These are phyloP conservation scores for Aspergillus proliferans DNA, from an alignment of 2,329 filamentous ascomycete genomes.

Conservation along the genomic window DNA sequence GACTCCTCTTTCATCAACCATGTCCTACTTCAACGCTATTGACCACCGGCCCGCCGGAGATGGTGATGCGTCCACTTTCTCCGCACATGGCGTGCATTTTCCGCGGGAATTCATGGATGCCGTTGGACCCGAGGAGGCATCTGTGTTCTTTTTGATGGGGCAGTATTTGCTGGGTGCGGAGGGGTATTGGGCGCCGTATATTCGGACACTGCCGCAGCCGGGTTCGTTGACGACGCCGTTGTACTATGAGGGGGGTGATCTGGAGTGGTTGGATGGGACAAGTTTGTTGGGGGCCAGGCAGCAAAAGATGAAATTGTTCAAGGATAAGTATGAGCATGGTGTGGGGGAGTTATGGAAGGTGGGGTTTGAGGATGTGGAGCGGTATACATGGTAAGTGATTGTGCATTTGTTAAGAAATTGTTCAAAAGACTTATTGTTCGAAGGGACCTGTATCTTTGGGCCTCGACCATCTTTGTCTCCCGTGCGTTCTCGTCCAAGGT, in stretches of 20 bases:
- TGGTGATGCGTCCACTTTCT: slow-evolving; percentile 13
- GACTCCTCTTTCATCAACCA: slow-evolving; percentile 28
- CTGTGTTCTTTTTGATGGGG: slow-evolving; percentile 63
- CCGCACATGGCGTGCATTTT: slow-evolving; percentile 37
- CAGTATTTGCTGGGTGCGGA: slow-evolving; percentile 54
- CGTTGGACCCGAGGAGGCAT: slow-evolving; percentile 54
- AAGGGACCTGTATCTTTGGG: slow-evolving; percentile 44
- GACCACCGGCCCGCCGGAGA: slow-evolving; percentile 11
- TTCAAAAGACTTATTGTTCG: not conserved
- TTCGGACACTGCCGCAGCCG: slow-evolving; percentile 59
- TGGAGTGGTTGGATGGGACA: slow-evolving; percentile 41
- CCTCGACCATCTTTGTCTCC: slow-evolving; percentile 39
- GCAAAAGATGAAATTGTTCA: slow-evolving; percentile 30
- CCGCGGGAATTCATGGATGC: slow-evolving; percentile 45
- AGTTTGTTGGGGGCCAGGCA: slow-evolving; percentile 29
- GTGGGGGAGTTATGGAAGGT: slow-evolving; percentile 24
- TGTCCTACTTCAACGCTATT: slow-evolving; percentile 34
- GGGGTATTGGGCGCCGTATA: slow-evolving; percentile 65
- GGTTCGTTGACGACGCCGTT: slow-evolving; percentile 55
- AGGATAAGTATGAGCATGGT: slow-evolving; percentile 31
- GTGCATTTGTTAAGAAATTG: not conserved
- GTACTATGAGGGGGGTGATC: slow-evolving; percentile 58
- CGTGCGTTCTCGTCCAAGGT: slow-evolving; percentile 41
- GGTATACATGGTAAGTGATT: slow-evolving; percentile 34
- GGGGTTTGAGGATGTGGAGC: slow-evolving; percentile 24